Evolutionary conservation across 106 monocot species (phyloP).

Genomic region (Dioscorea dumetorum): DNA sequence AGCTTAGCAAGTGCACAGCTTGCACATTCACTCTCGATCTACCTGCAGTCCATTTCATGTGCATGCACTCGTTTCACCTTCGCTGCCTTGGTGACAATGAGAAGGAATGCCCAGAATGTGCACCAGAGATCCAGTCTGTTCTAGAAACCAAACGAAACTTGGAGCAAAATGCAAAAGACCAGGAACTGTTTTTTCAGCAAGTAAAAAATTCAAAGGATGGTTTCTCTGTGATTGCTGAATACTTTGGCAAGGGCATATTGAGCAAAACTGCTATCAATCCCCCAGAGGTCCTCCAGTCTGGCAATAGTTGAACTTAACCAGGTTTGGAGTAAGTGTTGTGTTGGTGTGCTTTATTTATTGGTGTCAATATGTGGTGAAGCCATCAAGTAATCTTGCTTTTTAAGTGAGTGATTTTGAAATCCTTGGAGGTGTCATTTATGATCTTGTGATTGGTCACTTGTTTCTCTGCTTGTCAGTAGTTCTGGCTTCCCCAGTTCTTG

Average conservation of each 20-base stretch:
- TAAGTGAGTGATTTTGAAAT: no score
- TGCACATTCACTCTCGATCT: constrained; percentile 96
- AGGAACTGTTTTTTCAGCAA: constrained; percentile 63
- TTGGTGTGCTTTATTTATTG: no score
- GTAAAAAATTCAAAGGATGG: constrained; percentile 83
- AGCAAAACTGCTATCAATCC: constrained; percentile 49
- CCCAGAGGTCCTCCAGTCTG: background rate
- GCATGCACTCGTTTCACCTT: constrained; percentile 98
- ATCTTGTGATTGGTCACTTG: no score
- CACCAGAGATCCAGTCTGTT: constrained; percentile 68
- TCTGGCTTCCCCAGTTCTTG: no score
- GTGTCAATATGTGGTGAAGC: no score
- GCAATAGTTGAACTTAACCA: background rate
- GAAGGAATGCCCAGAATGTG: constrained; percentile 91
- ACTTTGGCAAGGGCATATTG: constrained; percentile 86
- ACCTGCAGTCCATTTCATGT: constrained; percentile 97
- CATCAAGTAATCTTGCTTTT: no score
- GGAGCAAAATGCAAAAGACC: constrained; percentile 77
- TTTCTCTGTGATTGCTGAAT: constrained; percentile 88
- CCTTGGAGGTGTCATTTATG: no score
- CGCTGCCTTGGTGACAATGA: constrained; percentile 96
- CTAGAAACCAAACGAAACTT: constrained; percentile 56
- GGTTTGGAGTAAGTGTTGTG: no score
- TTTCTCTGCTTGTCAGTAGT: no score
- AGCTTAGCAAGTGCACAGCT: constrained; percentile 91